Base-by-base conservation (phyloP, 169 alveolate genomes). In the Eimeria sp. region DNA sequence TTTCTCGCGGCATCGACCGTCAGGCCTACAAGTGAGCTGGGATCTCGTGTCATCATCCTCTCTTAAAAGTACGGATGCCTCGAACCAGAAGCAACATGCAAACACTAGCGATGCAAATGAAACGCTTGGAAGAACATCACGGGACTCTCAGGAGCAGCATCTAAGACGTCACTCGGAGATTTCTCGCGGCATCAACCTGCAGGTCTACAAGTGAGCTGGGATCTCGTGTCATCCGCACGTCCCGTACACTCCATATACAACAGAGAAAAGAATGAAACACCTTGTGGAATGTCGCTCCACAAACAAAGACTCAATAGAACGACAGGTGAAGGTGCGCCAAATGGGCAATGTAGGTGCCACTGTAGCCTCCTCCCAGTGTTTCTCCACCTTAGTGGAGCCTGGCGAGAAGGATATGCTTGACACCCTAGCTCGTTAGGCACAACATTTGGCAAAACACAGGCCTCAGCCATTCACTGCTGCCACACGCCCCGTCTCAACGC, bases 151-250 rank as follows among this genome's bases (percentile, higher is more conserved):
- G 88, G 54, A 49, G 86, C 57, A 57, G 83, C 92, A 14, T 30
- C 76, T 58, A 72, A 0, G 54, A 45, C 75, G 65, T 57, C 27
- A 13, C 92, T 47, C 92, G 88, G 97, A 96, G 96, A 95, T 87
- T 67, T 95, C 96, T 92, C 94, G 93, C 97, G 91, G 95, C 97
- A 96, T 11, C 73, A 96, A 95, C 97, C 95, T 63, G 89, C 47
- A 47, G 90, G 94, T 76, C 95, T 89, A 92, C 89, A 83, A 97
- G 98, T 97, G 98, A 97, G 98, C 98, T 97, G 98, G 98, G 98
- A 95, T 87, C 96, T 97, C 54, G 67, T 58, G 95, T 95, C 98
- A 97, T 97, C 97, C 49, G 72, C 34, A 20, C n/a, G 54, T 72
- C 58, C 49, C 76, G 16, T 82, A 20, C 43, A 18, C 22, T 2